These are phyloP conservation scores for Vanderwaltozyma tropicalis DNA, from an alignment of 805 yeast genomes.

Conservation along the genomic window DNA sequence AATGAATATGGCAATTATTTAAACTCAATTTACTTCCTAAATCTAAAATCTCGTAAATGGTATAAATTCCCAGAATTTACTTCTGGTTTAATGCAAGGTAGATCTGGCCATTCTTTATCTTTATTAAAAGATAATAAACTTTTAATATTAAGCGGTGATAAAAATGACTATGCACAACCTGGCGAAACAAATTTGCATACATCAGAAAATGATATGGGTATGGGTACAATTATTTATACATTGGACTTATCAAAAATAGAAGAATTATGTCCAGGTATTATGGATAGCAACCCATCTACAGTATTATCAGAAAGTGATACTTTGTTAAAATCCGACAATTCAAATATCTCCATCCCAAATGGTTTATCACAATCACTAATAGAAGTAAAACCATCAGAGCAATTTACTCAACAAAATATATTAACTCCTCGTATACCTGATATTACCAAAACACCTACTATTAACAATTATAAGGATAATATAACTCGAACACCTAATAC, in stretches of 20 bases:
- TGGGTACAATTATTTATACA: slow-evolving; percentile 51
- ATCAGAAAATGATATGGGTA: slow-evolving; percentile 41
- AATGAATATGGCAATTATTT: slow-evolving; percentile 59
- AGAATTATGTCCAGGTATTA: slow-evolving; percentile 31
- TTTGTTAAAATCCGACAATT: too few species aligned
- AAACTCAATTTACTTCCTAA: slow-evolving; percentile 58
- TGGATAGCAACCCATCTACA: too few species aligned
- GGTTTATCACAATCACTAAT: too few species aligned
- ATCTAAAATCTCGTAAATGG: slow-evolving; percentile 65
- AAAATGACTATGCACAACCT: slow-evolving; percentile 49
- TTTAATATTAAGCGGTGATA: slow-evolving; percentile 89
- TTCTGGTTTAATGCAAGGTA: slow-evolving; percentile 54
- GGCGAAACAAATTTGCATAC: slow-evolving; percentile 42
- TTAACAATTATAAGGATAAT: neutral
- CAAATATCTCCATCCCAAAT: too few species aligned
- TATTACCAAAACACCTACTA: neutral
- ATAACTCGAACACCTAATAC: neutral
- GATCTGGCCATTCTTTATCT: slow-evolving; percentile 88
- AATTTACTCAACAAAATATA: too few species aligned
- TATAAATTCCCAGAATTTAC: slow-evolving; percentile 41
- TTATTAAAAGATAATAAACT: slow-evolving; percentile 56
- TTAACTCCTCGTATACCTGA: too few species aligned
- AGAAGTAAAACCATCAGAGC: too few species aligned
- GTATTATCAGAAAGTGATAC: too few species aligned
- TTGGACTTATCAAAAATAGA: slow-evolving; percentile 40